Percentiles rank a stretch among this genome's conserved stretches.
Conservation (phyloP, 2,329 filamentous ascomycete species). For the Fusarium sp. region DNA sequence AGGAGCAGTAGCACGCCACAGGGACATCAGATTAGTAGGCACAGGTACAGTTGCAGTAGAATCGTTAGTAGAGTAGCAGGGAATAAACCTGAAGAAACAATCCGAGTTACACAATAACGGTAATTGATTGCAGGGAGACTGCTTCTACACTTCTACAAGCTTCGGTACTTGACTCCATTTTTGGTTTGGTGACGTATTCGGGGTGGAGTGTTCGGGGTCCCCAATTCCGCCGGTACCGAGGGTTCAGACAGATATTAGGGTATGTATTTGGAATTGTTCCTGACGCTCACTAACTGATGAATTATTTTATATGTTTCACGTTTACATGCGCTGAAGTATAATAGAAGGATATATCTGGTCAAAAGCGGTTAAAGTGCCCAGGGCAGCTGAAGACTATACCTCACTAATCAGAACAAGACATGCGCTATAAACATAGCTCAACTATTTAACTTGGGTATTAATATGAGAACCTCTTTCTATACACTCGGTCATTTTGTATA, state of each 20-base stretch:
- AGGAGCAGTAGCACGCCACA: constrained; percentile 20
- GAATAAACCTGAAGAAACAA: neutral
- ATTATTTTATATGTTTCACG: neutral
- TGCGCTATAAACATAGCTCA: neutral
- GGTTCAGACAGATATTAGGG: neutral
- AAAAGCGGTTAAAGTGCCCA: constrained; percentile 12
- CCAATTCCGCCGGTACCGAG: constrained; percentile 36
- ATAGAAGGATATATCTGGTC: neutral
- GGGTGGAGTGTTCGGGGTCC: constrained; percentile 29
- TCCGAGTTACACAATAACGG: neutral
- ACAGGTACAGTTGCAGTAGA: neutral
- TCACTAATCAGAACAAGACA: constrained; percentile 5
- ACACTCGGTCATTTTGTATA: constrained; percentile 9
- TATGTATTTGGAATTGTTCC: constrained; percentile 27
- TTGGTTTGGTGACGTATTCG: constrained; percentile 33
- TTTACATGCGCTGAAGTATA: neutral
- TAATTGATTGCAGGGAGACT: neutral
- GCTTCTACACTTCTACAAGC: constrained; percentile 25
- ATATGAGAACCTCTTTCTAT: neutral
- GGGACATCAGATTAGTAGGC: constrained; percentile 3
- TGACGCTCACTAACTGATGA: neutral
- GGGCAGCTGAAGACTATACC: neutral
- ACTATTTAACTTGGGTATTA: neutral
- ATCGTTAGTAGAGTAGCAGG: neutral
- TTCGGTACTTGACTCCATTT: constrained; percentile 36